These are phyloP conservation scores for Sonneratia alba DNA, from an alignment of 345 rosid genomes.

Conservation along the genomic window DNA sequence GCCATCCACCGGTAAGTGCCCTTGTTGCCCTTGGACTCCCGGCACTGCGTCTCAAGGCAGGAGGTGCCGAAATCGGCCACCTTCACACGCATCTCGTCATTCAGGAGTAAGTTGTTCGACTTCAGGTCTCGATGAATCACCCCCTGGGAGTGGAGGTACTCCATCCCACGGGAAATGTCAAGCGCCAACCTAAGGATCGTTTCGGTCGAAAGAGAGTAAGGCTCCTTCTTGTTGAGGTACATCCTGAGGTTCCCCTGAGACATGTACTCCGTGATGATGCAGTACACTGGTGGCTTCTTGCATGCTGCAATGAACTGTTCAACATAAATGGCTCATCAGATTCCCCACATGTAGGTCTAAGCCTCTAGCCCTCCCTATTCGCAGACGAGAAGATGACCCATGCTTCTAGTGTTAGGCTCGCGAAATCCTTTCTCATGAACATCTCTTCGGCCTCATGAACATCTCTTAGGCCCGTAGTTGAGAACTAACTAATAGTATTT, in stretches of 20 bases:
- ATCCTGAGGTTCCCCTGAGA: conserved; percentile 95
- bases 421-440: no score
- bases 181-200: conserved; percentile 81
- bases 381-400: no score
- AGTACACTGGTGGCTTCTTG: conserved; percentile 90
- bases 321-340: background rate
- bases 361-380: no score
- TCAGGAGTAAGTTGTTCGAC: conserved; percentile 82
- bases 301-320: conserved; percentile 96
- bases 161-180: conserved; percentile 98
- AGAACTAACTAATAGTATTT: no score
- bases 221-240: conserved; percentile 99
- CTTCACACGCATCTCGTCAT: conserved; percentile 93
- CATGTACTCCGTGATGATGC: conserved; percentile 98
- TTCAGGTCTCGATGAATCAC: conserved; percentile 96
- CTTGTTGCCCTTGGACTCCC: conserved; percentile 80
- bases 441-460: no score
- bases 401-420: no score
- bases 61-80: conserved; percentile 98
- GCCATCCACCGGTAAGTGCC: conserved; percentile 99
- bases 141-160: conserved; percentile 97
- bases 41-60: conserved; percentile 88
- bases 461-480: no score
- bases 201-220: conserved; percentile 84
- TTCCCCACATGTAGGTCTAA: no score